These are phyloP conservation scores for Podospora sp. DNA, from an alignment of 495 filamentous ascomycete species.

Conservation along the genomic window DNA sequence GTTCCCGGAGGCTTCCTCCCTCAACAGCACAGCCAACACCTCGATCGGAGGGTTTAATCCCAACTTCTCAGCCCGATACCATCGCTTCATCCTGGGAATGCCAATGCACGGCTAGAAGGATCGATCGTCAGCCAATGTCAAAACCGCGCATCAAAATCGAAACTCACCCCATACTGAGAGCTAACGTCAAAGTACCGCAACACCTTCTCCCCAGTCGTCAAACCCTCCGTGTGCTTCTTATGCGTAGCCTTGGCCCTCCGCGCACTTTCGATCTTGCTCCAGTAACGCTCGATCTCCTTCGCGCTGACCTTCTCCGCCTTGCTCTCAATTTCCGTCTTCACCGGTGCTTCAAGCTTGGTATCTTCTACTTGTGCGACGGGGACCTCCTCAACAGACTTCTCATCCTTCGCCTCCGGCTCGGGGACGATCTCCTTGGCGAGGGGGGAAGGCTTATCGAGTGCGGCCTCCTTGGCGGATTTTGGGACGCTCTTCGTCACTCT, in stretches of 20 bases:
- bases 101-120: constrained; percentile 79
- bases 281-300: constrained; percentile 70
- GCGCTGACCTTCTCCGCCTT: constrained; percentile 62
- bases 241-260: constrained; percentile 61
- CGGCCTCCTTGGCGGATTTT: constrained; percentile 52
- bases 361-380: constrained; percentile 23
- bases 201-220: constrained; percentile 79
- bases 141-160: not conserved
- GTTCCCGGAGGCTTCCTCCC: constrained; percentile 60
- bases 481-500: constrained; percentile 71
- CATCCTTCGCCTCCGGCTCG: constrained; percentile 29
- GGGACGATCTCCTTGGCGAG: constrained; percentile 28
- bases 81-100: constrained; percentile 77
- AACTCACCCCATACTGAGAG: constrained; percentile 83
- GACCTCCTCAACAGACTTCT: constrained; percentile 23
- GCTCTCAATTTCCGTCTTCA: constrained; percentile 54
- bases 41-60: constrained; percentile 86
- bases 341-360: constrained; percentile 24
- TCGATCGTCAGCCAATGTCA: constrained; percentile 17
- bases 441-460: constrained; percentile 41
- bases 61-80: constrained; percentile 80
- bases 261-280: constrained; percentile 65
- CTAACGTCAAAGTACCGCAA: constrained; percentile 86
- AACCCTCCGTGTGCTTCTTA: constrained; percentile 56
- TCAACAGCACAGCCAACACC: constrained; percentile 82